A percentile compares a stretch with the other conserved stretches of the same genome.
These are phyloP conservation scores for Fomitopsis pinicola DNA, from an alignment of 1,284 basidiomycete species.

Conservation along the genomic window DNA sequence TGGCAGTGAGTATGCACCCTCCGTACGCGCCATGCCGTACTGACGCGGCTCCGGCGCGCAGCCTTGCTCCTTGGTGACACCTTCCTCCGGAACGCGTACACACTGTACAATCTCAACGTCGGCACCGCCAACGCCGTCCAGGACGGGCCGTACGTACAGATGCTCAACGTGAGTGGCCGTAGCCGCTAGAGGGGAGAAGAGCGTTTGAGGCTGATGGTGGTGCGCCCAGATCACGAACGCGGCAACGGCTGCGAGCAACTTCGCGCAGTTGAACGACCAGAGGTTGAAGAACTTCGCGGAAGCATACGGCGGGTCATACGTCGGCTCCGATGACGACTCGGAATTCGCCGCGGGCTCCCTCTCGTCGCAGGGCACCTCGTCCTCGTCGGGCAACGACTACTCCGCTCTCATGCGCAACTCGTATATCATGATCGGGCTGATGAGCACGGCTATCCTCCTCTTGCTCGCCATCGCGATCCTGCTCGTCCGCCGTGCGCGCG, in stretches of 20 bases:
- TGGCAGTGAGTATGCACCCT: background rate
- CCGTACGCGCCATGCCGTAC: background rate
- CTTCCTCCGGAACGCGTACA: slow-evolving; percentile 7
- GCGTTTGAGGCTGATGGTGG: background rate
- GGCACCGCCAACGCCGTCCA: background rate
- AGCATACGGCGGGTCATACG: background rate
- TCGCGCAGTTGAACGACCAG: background rate
- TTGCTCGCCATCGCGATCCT: background rate
- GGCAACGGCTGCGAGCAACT: background rate
- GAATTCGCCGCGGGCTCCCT: background rate
- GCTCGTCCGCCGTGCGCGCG: background rate
- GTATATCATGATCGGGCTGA: background rate
- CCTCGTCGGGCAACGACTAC: background rate
- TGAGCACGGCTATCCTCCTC: background rate
- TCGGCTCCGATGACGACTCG: background rate
- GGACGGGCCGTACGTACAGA: slow-evolving; percentile 2
- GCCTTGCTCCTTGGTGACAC: slow-evolving; percentile 5
- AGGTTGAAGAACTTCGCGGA: background rate
- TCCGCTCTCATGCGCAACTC: background rate
- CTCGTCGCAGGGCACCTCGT: background rate
- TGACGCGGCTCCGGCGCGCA: background rate
- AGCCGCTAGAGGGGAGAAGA: background rate
- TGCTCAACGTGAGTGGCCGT: slow-evolving; percentile 1
- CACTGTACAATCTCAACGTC: slow-evolving; percentile 4
- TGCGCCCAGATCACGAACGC: background rate